phyloP scores from a whole-genome alignment of 345 rosid genomes.

The Cardamine occulta region DNA sequence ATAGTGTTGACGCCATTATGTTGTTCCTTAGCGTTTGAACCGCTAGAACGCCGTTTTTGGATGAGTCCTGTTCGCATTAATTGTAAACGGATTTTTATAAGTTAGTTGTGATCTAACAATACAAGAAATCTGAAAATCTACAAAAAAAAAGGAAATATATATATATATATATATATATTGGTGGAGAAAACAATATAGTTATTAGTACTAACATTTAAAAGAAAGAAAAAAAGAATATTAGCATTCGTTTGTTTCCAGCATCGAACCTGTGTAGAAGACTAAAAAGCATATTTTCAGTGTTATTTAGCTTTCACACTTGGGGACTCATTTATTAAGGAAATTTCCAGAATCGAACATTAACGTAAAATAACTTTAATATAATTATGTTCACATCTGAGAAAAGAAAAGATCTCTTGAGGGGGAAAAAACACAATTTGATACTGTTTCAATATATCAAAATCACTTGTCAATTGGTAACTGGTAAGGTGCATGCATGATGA shows the following conservation, averaged over 20 bases:
- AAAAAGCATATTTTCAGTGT: constrained; percentile 30
- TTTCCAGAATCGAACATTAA: constrained; percentile 1
- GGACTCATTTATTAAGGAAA: constrained; percentile 20
- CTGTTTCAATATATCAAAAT: neutral
- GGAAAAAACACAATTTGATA: neutral
- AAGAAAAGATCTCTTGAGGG: neutral
- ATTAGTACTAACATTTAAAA: neutral
- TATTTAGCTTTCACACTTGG: constrained; percentile 25
- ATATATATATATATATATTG: too few relatives aligned
- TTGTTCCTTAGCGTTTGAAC: constrained; percentile 89
- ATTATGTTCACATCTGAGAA: constrained; percentile 21
- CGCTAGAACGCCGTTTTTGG: constrained; percentile 84
- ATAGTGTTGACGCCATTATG: constrained; percentile 91
- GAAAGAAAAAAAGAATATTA: constrained; percentile 9
- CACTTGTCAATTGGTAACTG: neutral
- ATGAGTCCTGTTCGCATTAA: constrained; percentile 50
- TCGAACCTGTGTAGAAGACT: too few relatives aligned
- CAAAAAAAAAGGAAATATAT: neutral
- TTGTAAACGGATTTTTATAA: neutral
- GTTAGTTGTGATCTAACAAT: neutral
- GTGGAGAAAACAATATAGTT: constrained; percentile 1
- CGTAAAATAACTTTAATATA: constrained; percentile 1
- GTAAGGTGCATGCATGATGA: constrained; percentile 20
- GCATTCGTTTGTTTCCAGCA: neutral
- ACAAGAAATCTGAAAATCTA: constrained; percentile 9